Conservation (phyloP, 2,329 filamentous ascomycete genomes). For the Chaetothyriales sp. region DNA sequence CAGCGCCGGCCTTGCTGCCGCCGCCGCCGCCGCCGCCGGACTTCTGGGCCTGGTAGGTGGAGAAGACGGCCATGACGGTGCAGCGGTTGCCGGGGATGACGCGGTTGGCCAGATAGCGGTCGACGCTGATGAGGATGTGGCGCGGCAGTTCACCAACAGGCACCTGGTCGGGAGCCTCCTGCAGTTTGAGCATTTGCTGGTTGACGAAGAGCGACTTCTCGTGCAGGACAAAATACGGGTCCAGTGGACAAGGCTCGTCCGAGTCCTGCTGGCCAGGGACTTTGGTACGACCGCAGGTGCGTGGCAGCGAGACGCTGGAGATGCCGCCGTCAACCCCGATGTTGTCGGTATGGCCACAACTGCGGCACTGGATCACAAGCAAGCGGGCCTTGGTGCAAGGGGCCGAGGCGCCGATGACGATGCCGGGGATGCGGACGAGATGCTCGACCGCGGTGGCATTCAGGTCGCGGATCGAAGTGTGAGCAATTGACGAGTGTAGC, state of each 20-base stretch:
- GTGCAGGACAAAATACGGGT: slow-evolving; percentile 91
- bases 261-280: slow-evolving; percentile 44
- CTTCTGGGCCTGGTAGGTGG: slow-evolving; percentile 81
- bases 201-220: slow-evolving; percentile 92
- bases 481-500: slow-evolving; percentile 77
- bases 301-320: slow-evolving; percentile 67
- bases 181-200: slow-evolving; percentile 93
- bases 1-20: slow-evolving; percentile 61
- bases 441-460: slow-evolving; percentile 85
- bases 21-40: slow-evolving; percentile 25
- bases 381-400: slow-evolving; percentile 89
- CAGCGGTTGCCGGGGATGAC: slow-evolving; percentile 92
- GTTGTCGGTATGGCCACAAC: slow-evolving; percentile 57
- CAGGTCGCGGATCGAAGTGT: slow-evolving; percentile 84
- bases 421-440: slow-evolving; percentile 91
- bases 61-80: slow-evolving; percentile 93
- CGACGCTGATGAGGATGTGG: slow-evolving; percentile 91
- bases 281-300: slow-evolving; percentile 54
- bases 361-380: slow-evolving; percentile 74
- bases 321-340: slow-evolving; percentile 73
- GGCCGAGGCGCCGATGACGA: slow-evolving; percentile 92
- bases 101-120: slow-evolving; percentile 85
- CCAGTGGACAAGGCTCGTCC: slow-evolving; percentile 66
- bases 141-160: slow-evolving; percentile 90
- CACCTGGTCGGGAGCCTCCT: slow-evolving; percentile 93